Evolutionary conservation across 257 asterid genomes (phyloP).

Genomic region (Linaria vulgaris): DNA sequence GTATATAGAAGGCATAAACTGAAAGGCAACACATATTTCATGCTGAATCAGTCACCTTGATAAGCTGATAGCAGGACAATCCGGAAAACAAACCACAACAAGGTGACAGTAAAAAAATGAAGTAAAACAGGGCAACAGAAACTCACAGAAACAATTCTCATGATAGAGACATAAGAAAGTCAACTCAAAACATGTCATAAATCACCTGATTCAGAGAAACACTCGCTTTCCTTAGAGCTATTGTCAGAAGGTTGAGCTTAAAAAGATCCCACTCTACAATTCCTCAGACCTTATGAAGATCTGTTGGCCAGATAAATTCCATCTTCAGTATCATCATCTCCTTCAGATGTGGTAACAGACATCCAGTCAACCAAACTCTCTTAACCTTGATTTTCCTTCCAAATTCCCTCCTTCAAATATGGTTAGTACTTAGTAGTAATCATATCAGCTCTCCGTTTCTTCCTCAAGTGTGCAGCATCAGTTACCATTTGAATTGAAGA

Average conservation of each 20-base stretch:
- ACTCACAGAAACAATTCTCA: neutral
- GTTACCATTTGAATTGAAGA: conserved; percentile 55
- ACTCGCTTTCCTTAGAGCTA: conserved; percentile 64
- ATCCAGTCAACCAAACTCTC: conserved; percentile 83
- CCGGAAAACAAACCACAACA: neutral
- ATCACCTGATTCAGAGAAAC: conserved; percentile 68
- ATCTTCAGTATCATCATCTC: conserved; percentile 92
- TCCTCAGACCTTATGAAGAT: conserved; percentile 74
- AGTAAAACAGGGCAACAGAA: neutral
- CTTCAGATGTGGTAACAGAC: conserved; percentile 95
- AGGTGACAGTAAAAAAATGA: neutral
- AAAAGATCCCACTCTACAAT: conserved; percentile 82
- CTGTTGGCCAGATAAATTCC: conserved; percentile 72
- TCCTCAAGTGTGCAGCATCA: conserved; percentile 73
- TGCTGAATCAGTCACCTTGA: too few relatives aligned
- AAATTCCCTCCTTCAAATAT: too few relatives aligned
- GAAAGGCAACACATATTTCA: too few relatives aligned
- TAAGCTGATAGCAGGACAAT: neutral
- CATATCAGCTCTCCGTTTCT: conserved; percentile 89
- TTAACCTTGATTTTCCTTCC: conserved; percentile 79
- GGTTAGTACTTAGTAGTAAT: too few relatives aligned
- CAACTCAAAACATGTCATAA: neutral
- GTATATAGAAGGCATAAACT: too few relatives aligned
- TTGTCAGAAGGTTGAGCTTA: conserved; percentile 75
- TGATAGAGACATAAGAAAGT: neutral